These are phyloP conservation scores for Rhizomucor miehei DNA, from an alignment of 371 early-diverging fungal species.

Conservation along the genomic window DNA sequence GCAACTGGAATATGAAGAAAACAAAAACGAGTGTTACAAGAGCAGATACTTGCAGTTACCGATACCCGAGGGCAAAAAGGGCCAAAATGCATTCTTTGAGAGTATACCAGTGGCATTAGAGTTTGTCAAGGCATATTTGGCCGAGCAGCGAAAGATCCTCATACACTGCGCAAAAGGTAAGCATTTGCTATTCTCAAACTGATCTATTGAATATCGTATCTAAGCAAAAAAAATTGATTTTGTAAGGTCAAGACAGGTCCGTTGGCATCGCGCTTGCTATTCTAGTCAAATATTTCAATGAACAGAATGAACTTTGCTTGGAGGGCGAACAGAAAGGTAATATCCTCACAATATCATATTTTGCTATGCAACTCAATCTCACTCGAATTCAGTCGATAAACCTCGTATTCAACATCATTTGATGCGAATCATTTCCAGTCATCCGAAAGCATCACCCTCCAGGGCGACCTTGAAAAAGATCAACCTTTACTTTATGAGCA, in stretches of 20 bases:
- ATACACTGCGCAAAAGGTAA: slow-evolving; percentile 56
- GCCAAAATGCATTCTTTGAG: slow-evolving; percentile 54
- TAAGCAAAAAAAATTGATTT: background rate
- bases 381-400: slow-evolving; percentile 51
- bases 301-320: slow-evolving; percentile 6
- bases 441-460: slow-evolving; percentile 25
- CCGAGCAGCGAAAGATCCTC: slow-evolving; percentile 31
- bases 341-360: background rate
- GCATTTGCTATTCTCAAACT: background rate
- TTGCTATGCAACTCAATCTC: no score
- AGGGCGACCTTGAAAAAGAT: slow-evolving; percentile 19
- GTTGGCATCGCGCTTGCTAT: slow-evolving; percentile 76
- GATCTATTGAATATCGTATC: background rate
- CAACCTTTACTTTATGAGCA: slow-evolving; percentile 16
- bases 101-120: slow-evolving; percentile 56
- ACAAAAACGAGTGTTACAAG: slow-evolving; percentile 12
- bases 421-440: slow-evolving; percentile 63
- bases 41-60: slow-evolving; percentile 53
- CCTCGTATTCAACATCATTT: slow-evolving; percentile 62
- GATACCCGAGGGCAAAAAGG: slow-evolving; percentile 74
- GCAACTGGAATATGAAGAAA: slow-evolving; percentile 32
- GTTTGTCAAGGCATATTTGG: slow-evolving; percentile 35
- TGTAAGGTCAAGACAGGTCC: slow-evolving; percentile 62
- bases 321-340: slow-evolving; percentile 18
- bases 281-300: slow-evolving; percentile 55